These are phyloP conservation scores for Aspergillus novoparasiticus DNA, from an alignment of 2,329 filamentous ascomycete species.

Conservation along the genomic window DNA sequence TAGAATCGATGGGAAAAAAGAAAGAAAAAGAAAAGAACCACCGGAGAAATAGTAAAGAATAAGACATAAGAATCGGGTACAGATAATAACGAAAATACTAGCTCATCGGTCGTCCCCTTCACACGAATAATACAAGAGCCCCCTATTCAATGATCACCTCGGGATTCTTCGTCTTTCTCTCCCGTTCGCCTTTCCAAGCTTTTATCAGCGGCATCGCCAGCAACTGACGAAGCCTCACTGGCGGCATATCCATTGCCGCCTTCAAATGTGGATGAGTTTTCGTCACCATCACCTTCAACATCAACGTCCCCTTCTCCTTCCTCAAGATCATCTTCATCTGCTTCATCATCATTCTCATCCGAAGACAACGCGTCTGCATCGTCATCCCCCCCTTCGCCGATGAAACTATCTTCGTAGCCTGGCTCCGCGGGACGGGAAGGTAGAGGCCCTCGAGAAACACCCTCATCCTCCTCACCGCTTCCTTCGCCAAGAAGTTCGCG, in stretches of 20 bases:
- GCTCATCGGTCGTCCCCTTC: background rate
- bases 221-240: constrained; percentile 35
- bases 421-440: constrained; percentile 23
- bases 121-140: background rate
- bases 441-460: constrained; percentile 18
- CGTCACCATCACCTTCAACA: constrained; percentile 27
- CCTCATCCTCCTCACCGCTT: constrained; percentile 39
- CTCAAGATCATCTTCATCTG: constrained; percentile 39
- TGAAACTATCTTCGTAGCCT: constrained; percentile 31
- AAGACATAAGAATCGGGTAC: background rate
- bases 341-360: constrained; percentile 31
- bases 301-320: constrained; percentile 33
- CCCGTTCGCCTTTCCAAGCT: constrained; percentile 18
- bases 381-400: constrained; percentile 31
- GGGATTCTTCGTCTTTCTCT: constrained; percentile 30
- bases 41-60: no score
- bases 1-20: constrained; percentile 5
- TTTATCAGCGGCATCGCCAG: constrained; percentile 19
- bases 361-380: constrained; percentile 30
- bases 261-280: constrained; percentile 36
- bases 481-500: constrained; percentile 41
- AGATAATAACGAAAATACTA: background rate
- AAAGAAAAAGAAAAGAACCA: background rate
- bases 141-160: constrained; percentile 26
- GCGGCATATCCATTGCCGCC: constrained; percentile 36